Evolutionary conservation across 2,329 filamentous ascomycete species (phyloP).

Genomic region (Aspergillus uvarum): DNA sequence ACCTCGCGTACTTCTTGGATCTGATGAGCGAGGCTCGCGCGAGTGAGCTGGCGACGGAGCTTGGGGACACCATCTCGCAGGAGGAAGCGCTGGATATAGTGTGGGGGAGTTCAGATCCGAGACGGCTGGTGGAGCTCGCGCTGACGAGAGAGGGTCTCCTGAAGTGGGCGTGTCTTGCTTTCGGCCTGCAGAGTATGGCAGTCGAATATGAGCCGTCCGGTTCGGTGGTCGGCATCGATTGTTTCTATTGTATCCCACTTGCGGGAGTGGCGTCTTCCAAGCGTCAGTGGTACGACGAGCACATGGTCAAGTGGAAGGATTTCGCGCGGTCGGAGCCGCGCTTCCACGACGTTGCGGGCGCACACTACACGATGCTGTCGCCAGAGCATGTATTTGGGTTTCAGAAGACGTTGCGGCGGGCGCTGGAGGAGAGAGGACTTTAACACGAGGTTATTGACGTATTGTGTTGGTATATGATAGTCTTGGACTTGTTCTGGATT

Average conservation of each 20-base stretch:
- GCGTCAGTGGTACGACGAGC: conserved; percentile 13
- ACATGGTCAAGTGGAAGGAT: conserved; percentile 38
- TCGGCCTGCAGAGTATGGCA: conserved; percentile 7
- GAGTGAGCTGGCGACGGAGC: neutral
- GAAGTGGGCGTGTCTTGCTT: conserved; percentile 37
- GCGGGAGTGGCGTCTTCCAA: conserved; percentile 25
- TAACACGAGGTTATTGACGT: too few species aligned
- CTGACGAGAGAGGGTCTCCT: conserved; percentile 25
- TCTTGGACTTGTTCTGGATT: too few species aligned
- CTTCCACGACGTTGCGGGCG: conserved; percentile 40
- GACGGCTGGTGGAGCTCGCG: conserved; percentile 20
- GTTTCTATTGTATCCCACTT: conserved; percentile 44
- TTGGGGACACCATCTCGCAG: conserved; percentile 3
- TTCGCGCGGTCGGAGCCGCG: conserved; percentile 28
- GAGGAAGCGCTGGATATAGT: conserved; percentile 17
- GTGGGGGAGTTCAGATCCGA: conserved; percentile 7
- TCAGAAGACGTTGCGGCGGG: conserved; percentile 15
- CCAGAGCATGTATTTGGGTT: conserved; percentile 40
- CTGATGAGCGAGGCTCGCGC: conserved; percentile 36
- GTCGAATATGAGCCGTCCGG: conserved; percentile 46
- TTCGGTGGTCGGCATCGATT: conserved; percentile 39
- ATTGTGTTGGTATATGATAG: too few species aligned
- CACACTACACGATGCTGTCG: conserved; percentile 44
- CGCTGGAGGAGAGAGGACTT: neutral
- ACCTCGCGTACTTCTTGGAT: conserved; percentile 45